Conservation (phyloP, 2,329 filamentous ascomycete species). For the Calonectria naviculata region DNA sequence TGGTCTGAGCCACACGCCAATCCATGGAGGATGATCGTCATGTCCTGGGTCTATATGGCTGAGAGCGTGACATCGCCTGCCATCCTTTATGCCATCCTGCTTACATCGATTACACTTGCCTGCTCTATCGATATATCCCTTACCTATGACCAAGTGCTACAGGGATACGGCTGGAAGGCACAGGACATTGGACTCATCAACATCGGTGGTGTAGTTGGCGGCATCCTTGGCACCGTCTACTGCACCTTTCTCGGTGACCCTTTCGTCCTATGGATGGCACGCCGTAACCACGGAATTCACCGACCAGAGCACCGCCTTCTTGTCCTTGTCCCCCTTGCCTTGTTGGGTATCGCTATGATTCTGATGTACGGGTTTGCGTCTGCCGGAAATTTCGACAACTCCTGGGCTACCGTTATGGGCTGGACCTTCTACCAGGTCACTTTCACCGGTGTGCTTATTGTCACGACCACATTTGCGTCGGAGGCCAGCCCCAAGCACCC, state of each 20-base stretch:
- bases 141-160: neutral
- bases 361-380: constrained; percentile 1
- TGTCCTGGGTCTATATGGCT: constrained; percentile 10
- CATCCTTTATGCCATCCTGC: constrained; percentile 5
- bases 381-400: neutral
- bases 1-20: constrained; percentile 2
- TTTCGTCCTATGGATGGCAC: constrained; percentile 6
- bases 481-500: constrained; percentile 5
- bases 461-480: constrained; percentile 1
- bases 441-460: neutral
- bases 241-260: constrained; percentile 5
- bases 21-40: neutral
- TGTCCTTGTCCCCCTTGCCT: neutral
- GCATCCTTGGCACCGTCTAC: neutral
- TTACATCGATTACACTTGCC: neutral
- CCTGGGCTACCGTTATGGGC: neutral
- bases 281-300: neutral
- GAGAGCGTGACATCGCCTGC: constrained; percentile 12
- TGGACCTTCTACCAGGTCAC: constrained; percentile 1
- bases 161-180: neutral
- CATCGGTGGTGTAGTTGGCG: constrained; percentile 3
- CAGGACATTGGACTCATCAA: constrained; percentile 4
- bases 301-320: neutral
- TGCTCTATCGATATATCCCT: neutral
- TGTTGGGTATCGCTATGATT: neutral